Evolutionary conservation across 768 basidiomycete genomes (phyloP), one percentile per base, ranked within the genome.

Genomic region (Termitomyces sp.): DNA sequence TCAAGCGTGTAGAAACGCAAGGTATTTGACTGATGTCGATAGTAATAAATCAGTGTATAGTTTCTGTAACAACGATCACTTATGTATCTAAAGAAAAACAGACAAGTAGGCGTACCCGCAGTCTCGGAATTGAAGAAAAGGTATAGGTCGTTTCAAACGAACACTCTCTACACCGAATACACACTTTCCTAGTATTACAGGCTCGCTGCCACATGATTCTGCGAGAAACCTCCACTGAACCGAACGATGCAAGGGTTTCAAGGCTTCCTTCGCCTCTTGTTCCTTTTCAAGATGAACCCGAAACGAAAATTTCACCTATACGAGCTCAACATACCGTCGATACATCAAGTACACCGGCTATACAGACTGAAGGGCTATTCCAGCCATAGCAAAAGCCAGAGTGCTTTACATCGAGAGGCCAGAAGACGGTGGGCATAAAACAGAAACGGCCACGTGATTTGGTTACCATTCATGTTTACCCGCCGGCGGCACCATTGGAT

Each of bases 1-100:
- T 77, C 71, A 21, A 87, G 65, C 0, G 81, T 69, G 61, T 90
- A 85, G 59, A 86, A 89, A n/a, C 87, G 78, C 56, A 89, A 70
- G 4, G 82, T 80, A 6, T 70, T 66, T 17, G 72, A 67, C n/a
- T 74, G 65, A 38, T 87, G 85, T 12, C 81, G 77, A 44, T 68
- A 65, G 63, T 86, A 89, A 49, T 76, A 71, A 38, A 85, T 72
- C 37, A 81, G 32, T 55, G 54, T 65, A 58, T 61, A 66, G 7
- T 66, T 51, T 35, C 63, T 65, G 57, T 22, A 22, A 47, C 11
- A 52, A 50, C 26, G 11, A 48, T 57, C 30, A 17, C 19, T 22
- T 30, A 53, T 11, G 35, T 24, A 44, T 14, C 8, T 2, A 34
- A 51, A 42, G 37, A 53, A 14, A 49, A 21, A 48, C 7, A n/a